Evolutionary conservation across 108 stramenopile species (phyloP), one percentile per base, ranked within the genome.

Genomic region (Cyclotella kingstonii): DNA sequence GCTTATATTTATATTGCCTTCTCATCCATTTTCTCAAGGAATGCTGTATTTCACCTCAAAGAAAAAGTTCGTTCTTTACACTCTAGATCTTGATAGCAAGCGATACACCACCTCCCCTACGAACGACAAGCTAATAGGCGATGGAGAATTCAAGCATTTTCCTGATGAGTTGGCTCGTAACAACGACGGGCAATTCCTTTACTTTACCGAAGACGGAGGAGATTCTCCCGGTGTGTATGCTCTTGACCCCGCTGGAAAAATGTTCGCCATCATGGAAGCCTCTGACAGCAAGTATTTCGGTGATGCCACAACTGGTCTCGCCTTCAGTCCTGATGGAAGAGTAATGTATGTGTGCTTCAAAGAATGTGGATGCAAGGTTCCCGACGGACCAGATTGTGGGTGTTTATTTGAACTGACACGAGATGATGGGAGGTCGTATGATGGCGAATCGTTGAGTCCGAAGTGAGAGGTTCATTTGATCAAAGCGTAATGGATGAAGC

Each of bases 191-290:
- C 40, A 53, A 3, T 60, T 79, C 40, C 44, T 88, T 14, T 88
- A 81, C 66, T 81, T 88, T 19, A 80, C 79, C 18, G 85, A 87
- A 61, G 85, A 87, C 33, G 83, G 79, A 17, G 86, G 83, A n/a
- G 26, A 29, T n/a, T 56, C 60, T 8, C 61, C 70, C 7, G 81
- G 79, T 8, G 64, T 82, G 5, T 74, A 78, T 51, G 65, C 48
- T 4, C 38, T 79, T 30, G 57, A 79, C 27, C 30, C 28, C 0
- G 29, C 17, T 27, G 54, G 48, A 3, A 68, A 49, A 1, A 40
- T 52, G 7, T 78, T 66, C 41, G 56, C 70, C n/a, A 77, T 79
- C n/a, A 73, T 84, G 60, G 70, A 76, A 22, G 68, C 66, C 2
- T 35, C 34, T 25, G 51, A 39, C 33, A 31, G 38, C 9, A 33